phyloP scores from a whole-genome alignment of 2,329 filamentous ascomycete species.

The Fusarium graminum region DNA sequence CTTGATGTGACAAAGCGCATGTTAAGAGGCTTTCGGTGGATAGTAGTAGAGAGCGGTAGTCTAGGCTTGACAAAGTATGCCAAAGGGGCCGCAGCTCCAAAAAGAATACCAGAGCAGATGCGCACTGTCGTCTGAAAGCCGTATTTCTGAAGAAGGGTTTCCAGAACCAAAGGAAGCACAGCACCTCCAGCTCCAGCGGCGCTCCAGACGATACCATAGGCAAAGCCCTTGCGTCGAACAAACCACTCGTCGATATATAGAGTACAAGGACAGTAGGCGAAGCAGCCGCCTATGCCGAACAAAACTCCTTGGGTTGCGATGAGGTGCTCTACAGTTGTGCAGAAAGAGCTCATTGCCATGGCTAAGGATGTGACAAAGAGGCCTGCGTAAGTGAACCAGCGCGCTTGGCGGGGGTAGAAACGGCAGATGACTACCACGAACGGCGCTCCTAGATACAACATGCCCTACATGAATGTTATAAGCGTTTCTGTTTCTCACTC shows the following conservation, averaged over 20 bases:
- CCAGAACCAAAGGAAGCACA: slow-evolving; percentile 62
- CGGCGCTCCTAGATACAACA: slow-evolving; percentile 60
- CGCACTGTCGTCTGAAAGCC: slow-evolving; percentile 60
- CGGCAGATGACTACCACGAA: slow-evolving; percentile 60
- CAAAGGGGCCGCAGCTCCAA: slow-evolving; percentile 63
- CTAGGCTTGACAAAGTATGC: slow-evolving; percentile 66
- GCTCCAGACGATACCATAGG: slow-evolving; percentile 67
- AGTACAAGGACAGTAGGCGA: slow-evolving; percentile 66
- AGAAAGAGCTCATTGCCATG: slow-evolving; percentile 59
- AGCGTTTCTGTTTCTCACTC: accelerated
- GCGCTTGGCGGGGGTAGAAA: slow-evolving; percentile 55
- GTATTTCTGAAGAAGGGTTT: slow-evolving; percentile 59
- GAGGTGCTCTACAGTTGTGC: slow-evolving; percentile 64
- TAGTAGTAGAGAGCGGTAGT: slow-evolving; percentile 54
- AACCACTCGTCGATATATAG: slow-evolving; percentile 71
- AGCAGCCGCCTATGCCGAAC: slow-evolving; percentile 66
- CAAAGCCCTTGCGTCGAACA: slow-evolving; percentile 53
- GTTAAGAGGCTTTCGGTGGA: slow-evolving; percentile 52
- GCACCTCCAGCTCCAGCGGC: slow-evolving; percentile 56
- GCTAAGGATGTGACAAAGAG: slow-evolving; percentile 62
- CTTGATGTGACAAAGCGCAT: slow-evolving; percentile 63
- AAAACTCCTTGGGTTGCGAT: slow-evolving; percentile 69
- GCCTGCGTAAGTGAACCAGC: slow-evolving; percentile 57
- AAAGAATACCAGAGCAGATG: slow-evolving; percentile 62
- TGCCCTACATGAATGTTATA: slow-evolving; percentile 16